A percentile compares a stretch with the other conserved stretches of the same genome.
Conservation (phyloP, 768 basidiomycete genomes). For the Boletus sp. region DNA sequence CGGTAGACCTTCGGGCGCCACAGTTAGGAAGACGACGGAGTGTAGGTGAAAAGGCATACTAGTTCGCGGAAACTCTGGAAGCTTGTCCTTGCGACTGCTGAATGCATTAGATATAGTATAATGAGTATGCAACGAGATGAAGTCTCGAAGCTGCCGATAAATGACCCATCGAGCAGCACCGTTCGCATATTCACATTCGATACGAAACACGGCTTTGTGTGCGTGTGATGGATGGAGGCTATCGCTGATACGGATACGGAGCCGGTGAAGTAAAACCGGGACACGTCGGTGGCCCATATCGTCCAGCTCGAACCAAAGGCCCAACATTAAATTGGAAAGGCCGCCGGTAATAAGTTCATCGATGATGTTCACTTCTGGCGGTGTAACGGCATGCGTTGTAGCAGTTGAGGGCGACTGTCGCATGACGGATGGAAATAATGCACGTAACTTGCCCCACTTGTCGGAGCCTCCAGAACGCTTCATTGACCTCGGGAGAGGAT, state of each 20-base stretch:
- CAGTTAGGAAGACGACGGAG: neutral
- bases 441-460: constrained; percentile 64
- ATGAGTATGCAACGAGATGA: constrained; percentile 84
- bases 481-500: constrained; percentile 23
- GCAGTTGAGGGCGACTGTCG: constrained; percentile 34
- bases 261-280: constrained; percentile 73
- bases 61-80: constrained; percentile 91
- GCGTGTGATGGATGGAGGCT: constrained; percentile 78
- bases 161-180: constrained; percentile 91
- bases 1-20: constrained; percentile 57
- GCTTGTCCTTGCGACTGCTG: constrained; percentile 63
- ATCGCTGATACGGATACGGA: constrained; percentile 83
- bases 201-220: constrained; percentile 78
- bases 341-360: constrained; percentile 82
- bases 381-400: constrained; percentile 44
- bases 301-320: constrained; percentile 84
- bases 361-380: constrained; percentile 64
- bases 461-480: constrained; percentile 28
- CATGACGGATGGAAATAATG: constrained; percentile 57
- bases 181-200: constrained; percentile 96
- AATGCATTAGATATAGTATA: constrained; percentile 84
- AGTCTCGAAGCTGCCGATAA: constrained; percentile 92
- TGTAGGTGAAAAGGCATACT: constrained; percentile 39
- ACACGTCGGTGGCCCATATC: constrained; percentile 80
- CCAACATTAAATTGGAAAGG: constrained; percentile 72